Percentiles rank a stretch among this genome's conserved stretches.
These are phyloP conservation scores for Pulveroboletus sp. DNA, from an alignment of 768 basidiomycete species.

Conservation along the genomic window DNA sequence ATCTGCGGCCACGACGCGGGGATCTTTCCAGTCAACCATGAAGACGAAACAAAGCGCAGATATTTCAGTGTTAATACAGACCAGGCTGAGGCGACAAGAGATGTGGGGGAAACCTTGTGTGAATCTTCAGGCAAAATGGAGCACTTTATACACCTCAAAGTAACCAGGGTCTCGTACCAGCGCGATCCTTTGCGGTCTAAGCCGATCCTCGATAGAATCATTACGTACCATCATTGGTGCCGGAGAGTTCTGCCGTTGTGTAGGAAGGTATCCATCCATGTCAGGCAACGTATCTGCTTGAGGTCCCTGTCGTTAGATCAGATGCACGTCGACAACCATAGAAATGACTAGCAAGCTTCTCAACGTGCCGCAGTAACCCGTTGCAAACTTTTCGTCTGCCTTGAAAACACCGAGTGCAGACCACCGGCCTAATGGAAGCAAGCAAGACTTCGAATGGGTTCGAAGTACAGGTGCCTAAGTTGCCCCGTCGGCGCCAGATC, in stretches of 20 bases:
- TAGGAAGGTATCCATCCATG: not conserved
- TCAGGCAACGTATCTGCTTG: not conserved
- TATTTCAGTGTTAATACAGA: conserved; percentile 7
- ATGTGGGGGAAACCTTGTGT: conserved; percentile 3
- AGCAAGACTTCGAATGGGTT: conserved; percentile 2
- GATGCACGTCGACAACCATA: not conserved
- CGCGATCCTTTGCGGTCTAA: conserved; percentile 4
- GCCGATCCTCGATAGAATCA: conserved; percentile 7
- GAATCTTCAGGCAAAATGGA: not conserved
- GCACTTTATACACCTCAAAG: conserved; percentile 23
- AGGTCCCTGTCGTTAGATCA: not conserved
- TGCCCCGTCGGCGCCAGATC: not conserved
- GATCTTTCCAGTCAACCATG: conserved; percentile 27
- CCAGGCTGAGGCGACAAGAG: conserved; percentile 2
- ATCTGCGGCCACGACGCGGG: conserved; percentile 16
- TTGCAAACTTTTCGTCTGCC: not conserved
- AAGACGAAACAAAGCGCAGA: conserved; percentile 11
- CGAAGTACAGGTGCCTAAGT: not conserved
- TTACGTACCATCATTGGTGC: conserved; percentile 16
- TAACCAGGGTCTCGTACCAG: conserved; percentile 19
- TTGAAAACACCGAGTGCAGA: not conserved
- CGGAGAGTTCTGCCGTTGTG: not conserved
- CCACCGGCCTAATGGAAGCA: conserved; percentile 8
- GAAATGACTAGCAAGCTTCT: not conserved
- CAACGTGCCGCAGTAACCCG: not conserved